Evolutionary conservation across 306 rosid genomes (phyloP), one percentile per base, ranked within the genome.

Genomic region (Rubus parviflorus): DNA sequence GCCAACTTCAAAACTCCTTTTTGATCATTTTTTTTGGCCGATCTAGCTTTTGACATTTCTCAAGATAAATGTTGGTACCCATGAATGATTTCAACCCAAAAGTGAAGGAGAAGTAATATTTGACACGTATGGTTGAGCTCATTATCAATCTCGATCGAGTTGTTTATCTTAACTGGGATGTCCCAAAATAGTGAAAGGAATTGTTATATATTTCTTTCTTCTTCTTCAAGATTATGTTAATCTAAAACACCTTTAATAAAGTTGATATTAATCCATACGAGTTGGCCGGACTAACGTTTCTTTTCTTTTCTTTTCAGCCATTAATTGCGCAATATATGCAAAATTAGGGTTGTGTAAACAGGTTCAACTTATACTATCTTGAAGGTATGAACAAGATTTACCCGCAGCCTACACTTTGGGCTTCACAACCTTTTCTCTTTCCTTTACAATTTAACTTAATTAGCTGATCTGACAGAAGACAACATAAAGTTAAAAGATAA

Each of bases 141-240:
- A 71, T 67, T 66, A 41, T 60, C 72, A 76, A 64, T 68, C 58
- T 70, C 56, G 23, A 64, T 70, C 56, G 23, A 16, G 13, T 64
- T 64, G 77, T 81, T 85, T 81, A 83, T 88, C 86, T 77, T 30
- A 30, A 75, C 70, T 67, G 60, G 60, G 35, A 30, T 30, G 35
- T 51, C 77, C 49, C 73, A 23, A 38, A 78, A 77, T 48, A 66
- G 69, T 14, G 49, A 87, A 69, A 82, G 47, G 72, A 69, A 57
- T 38, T 37, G 66, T 57, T 75, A 75, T 80, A 65, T n/a, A n/a
- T n/a, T n/a, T n/a, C n/a, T n/a, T n/a, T n/a, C n/a, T n/a, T 83
- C 80, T 68, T 75, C 66, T 75, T 84, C 62, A 51, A 62, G 83
- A 81, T 89, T 75, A 83, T 79, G 82, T 43, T 82, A 57, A 86